Evolutionary conservation across 2,329 filamentous ascomycete species (phyloP).

Genomic region (Aspergillus oerlinghausenensis): DNA sequence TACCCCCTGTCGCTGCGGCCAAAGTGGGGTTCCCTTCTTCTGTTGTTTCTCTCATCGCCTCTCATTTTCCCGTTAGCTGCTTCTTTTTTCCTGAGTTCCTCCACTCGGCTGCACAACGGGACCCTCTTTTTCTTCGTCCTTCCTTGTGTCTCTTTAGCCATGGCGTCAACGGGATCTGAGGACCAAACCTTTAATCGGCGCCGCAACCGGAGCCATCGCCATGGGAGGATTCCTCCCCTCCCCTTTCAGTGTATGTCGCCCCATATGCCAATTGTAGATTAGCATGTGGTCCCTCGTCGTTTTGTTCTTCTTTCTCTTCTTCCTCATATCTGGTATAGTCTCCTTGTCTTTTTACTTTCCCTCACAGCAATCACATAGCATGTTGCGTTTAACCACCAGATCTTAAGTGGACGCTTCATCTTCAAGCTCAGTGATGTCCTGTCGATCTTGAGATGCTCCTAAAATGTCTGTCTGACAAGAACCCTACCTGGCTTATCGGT

Average conservation of each 20-base stretch:
- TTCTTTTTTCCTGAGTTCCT: not conserved
- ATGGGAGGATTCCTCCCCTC: conserved; percentile 1
- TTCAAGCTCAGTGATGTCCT: not conserved
- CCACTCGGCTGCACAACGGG: not conserved
- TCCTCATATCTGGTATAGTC: not conserved
- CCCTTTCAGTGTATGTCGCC: not conserved
- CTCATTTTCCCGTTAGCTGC: not conserved
- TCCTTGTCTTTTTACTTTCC: not conserved
- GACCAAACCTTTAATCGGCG: not conserved
- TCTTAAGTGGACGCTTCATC: not conserved
- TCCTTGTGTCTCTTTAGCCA: not conserved
- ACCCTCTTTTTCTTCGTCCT: not conserved
- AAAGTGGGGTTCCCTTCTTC: not conserved
- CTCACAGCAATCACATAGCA: not conserved
- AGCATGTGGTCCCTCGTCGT: not conserved
- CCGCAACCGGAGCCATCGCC: conserved; percentile 11
- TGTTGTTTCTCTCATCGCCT: not conserved
- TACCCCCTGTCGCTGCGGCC: not conserved
- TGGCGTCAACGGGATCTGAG: conserved; percentile 2
- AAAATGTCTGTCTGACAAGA: not conserved
- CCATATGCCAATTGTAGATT: not conserved
- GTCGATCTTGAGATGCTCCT: not conserved
- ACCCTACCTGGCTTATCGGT: not conserved
- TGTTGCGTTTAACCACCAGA: too few species aligned
- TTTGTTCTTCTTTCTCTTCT: conserved; percentile 1